A percentile compares a stretch with the other conserved stretches of the same genome.
These are phyloP conservation scores for Diplodia corticola DNA, from an alignment of 2,329 filamentous ascomycete species.

Conservation along the genomic window DNA sequence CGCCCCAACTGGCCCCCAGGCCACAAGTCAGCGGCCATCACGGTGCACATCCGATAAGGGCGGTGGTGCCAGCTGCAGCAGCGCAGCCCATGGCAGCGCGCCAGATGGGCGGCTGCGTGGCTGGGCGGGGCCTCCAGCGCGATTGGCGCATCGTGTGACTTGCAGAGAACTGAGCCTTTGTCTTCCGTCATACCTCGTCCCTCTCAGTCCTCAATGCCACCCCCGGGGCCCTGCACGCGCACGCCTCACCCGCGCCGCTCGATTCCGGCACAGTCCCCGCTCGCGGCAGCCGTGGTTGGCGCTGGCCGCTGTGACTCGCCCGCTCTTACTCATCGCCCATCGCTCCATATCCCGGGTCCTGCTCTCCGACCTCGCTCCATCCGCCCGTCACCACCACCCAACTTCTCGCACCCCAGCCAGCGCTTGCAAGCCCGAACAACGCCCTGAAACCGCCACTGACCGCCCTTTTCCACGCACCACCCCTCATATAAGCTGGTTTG, in stretches of 20 bases:
- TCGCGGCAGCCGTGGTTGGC: neutral
- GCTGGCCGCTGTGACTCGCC: neutral
- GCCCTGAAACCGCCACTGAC: neutral
- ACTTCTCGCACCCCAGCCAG: neutral
- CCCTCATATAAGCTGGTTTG: neutral
- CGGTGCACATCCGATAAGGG: neutral
- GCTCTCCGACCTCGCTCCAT: constrained; percentile 10
- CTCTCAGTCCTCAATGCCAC: no score
- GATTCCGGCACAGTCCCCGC: neutral
- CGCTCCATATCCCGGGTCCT: neutral
- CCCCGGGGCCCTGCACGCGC: neutral
- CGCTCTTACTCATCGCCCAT: constrained; percentile 18
- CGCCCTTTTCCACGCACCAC: neutral
- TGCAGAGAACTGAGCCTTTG: constrained; percentile 1
- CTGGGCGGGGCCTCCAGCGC: neutral
- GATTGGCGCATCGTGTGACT: constrained; percentile 21
- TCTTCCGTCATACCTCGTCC: constrained; percentile 15
- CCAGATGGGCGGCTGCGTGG: neutral
- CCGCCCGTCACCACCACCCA: neutral
- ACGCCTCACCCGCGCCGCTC: neutral
- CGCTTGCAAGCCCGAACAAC: neutral
- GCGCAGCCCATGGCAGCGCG: neutral
- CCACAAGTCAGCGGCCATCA: neutral
- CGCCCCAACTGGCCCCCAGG: neutral
- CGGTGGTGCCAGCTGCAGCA: neutral